Base-by-base conservation (phyloP, 2,329 filamentous ascomycete genomes). In the Colletotrichum nymphaeae region DNA sequence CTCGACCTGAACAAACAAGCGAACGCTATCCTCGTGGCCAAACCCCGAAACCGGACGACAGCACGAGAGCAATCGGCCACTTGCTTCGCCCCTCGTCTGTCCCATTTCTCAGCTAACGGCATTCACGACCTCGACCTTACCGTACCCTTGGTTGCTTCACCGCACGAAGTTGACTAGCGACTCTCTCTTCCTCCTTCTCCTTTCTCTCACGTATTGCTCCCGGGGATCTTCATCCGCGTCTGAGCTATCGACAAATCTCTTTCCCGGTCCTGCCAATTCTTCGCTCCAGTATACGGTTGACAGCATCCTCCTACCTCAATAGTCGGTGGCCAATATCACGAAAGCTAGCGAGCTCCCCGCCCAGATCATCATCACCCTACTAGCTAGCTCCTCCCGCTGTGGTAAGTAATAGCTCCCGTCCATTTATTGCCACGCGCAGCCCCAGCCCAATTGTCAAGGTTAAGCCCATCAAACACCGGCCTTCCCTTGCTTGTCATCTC, bases 11-110 rank as follows among this genome's bases (percentile, higher is more conserved):
- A 56, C 62, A 62, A 46, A 53, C 55, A 65, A 71, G 71, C 64
- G 46, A 71, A 55, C 52, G 52, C 37, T 42, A 57, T 71, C 35
- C 60, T 57, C 37, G 67, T 66, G 67, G 67, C 62, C 60, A 62
- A 49, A 60, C 57, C 56, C 71, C 55, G 60, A 67, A 62, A 67
- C 46, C 71, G 56, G 62, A 73, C 60, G 37, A 70, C 56, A 60
- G 46, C 35, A 60, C 60, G 46, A 68, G 46, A 66, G 56, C 63
- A 67, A 72, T 58, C 58, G 58, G 71, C 56, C 35, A 37, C 71
- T 71, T 62, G 35, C 56, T 56, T 62, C 71, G 22, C 66, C 59
- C 26, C 32, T 67, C 63, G 53, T 62, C 56, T 37, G 67, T 71
- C 63, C 56, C 26, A 52, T 66, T 60, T 68, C 65, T 60, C 26